Conservation (phyloP, 73 alveolate species). For the Blepharisma japonicum region DNA sequence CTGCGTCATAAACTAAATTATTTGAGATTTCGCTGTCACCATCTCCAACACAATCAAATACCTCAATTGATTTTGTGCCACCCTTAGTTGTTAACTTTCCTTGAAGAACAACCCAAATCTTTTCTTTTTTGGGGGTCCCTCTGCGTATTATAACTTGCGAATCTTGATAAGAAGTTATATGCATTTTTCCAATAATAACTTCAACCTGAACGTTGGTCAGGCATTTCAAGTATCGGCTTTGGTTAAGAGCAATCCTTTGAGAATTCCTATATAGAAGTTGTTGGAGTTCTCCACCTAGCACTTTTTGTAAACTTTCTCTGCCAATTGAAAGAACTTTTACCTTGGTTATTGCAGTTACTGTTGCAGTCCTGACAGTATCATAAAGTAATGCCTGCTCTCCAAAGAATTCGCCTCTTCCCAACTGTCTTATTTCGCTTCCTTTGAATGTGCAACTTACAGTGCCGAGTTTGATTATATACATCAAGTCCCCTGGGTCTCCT, state of each 20-base stretch:
- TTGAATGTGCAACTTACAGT: constrained; percentile 55
- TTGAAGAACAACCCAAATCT: constrained; percentile 7
- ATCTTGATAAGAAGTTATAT: constrained; percentile 40
- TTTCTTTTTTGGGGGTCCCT: constrained; percentile 28
- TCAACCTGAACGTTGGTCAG: constrained; percentile 48
- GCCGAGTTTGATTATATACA: constrained; percentile 51
- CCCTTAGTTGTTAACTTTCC: constrained; percentile 19
- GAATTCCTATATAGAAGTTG: constrained; percentile 42
- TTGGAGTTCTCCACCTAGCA: constrained; percentile 50
- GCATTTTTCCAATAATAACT: constrained; percentile 40
- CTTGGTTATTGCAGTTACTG: constrained; percentile 73
- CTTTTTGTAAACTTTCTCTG: constrained; percentile 42
- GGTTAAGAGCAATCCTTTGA: constrained; percentile 53
- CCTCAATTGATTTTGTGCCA: background rate
- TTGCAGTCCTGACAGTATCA: constrained; percentile 94
- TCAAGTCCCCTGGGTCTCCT: constrained; percentile 59
- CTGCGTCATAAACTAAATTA: background rate
- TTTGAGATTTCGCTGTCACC: background rate
- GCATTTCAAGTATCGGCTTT: constrained; percentile 39
- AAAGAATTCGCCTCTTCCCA: constrained; percentile 83
- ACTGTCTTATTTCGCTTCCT: constrained; percentile 49
- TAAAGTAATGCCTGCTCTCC: constrained; percentile 97
- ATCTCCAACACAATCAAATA: background rate
- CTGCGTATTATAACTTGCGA: constrained; percentile 37
- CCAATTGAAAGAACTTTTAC: constrained; percentile 51